Conservation (phyloP, 2,329 filamentous ascomycete species). For the Exophiala spinifera region DNA sequence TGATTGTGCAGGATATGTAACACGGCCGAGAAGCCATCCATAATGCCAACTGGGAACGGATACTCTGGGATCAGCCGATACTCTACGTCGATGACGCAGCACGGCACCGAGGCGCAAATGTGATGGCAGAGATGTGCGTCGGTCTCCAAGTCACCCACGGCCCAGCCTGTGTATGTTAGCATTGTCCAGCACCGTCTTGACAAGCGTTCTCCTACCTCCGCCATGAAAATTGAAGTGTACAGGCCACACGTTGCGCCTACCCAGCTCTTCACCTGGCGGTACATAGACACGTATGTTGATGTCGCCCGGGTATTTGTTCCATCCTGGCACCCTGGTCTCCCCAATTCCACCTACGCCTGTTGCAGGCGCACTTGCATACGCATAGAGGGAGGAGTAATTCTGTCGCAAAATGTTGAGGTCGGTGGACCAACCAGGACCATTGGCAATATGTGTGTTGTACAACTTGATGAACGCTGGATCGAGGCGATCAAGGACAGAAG, state of each 20-base stretch:
- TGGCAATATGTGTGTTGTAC: slow-evolving; percentile 29
- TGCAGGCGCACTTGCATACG: slow-evolving; percentile 26
- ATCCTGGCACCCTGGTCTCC: slow-evolving; percentile 27
- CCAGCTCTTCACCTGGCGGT: slow-evolving; percentile 28
- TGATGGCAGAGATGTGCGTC: slow-evolving; percentile 29
- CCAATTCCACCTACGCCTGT: slow-evolving; percentile 29
- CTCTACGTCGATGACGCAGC: slow-evolving; percentile 29
- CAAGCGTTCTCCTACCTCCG: slow-evolving; percentile 21
- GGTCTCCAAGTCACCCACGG: slow-evolving; percentile 28
- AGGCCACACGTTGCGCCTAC: slow-evolving; percentile 28
- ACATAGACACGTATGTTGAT: slow-evolving; percentile 30
- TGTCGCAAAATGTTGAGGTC: slow-evolving; percentile 27
- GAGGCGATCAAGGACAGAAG: slow-evolving; percentile 25
- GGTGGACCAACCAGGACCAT: slow-evolving; percentile 19
- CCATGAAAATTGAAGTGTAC: slow-evolving; percentile 31
- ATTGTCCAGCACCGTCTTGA: no score
- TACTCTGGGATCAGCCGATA: slow-evolving; percentile 29
- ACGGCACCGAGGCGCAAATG: slow-evolving; percentile 28
- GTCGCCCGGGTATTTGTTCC: slow-evolving; percentile 29
- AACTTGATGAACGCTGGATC: slow-evolving; percentile 29
- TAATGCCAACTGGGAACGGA: slow-evolving; percentile 28
- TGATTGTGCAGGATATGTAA: slow-evolving; percentile 27
- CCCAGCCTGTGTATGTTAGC: slow-evolving; percentile 24
- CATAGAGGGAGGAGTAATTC: slow-evolving; percentile 28
- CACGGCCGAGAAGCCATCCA: slow-evolving; percentile 25